Percentiles rank a stretch among this genome's conserved stretches.
Evolutionary conservation across 257 asterid species (phyloP).

Genomic region (Perilla frutescens): DNA sequence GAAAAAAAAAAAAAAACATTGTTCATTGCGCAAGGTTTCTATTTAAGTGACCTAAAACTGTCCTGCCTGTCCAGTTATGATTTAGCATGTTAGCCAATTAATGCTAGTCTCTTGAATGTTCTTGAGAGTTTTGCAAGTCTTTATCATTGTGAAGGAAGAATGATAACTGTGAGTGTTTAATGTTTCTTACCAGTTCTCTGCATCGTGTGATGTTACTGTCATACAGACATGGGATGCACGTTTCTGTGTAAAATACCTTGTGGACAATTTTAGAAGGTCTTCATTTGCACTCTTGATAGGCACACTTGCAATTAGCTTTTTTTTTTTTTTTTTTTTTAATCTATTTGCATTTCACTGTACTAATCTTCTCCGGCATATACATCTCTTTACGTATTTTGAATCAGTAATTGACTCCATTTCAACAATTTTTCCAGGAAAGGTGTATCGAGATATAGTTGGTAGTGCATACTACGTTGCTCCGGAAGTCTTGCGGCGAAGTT

Average conservation of each 20-base stretch:
- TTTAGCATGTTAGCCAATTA: constrained; percentile 14
- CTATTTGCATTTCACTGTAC: not conserved
- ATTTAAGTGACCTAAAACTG: not conserved
- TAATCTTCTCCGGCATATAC: not conserved
- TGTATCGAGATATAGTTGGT: constrained; percentile 80
- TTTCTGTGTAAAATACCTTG: not conserved
- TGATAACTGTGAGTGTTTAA: not conserved
- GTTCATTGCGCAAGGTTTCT: constrained; percentile 5
- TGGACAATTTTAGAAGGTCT: not conserved
- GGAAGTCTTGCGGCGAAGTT: constrained; percentile 78
- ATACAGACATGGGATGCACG: not conserved
- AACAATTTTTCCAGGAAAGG: constrained; percentile 56
- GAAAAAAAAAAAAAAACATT: not conserved
- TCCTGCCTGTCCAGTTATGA: not conserved
- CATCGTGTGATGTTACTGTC: constrained; percentile 3
- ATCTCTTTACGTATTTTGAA: constrained; percentile 19
- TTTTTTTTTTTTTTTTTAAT: not conserved
- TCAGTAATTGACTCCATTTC: constrained; percentile 7
- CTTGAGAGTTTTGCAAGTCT: not conserved
- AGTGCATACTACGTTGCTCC: constrained; percentile 97
- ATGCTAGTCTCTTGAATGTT: not conserved
- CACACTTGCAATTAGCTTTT: constrained; percentile 18
- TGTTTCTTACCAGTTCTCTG: not conserved
- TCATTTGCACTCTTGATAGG: not conserved
- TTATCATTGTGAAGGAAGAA: constrained; percentile 17